phyloP scores from a whole-genome alignment of 1,284 basidiomycete species.

The Sporisorium graminicola region DNA sequence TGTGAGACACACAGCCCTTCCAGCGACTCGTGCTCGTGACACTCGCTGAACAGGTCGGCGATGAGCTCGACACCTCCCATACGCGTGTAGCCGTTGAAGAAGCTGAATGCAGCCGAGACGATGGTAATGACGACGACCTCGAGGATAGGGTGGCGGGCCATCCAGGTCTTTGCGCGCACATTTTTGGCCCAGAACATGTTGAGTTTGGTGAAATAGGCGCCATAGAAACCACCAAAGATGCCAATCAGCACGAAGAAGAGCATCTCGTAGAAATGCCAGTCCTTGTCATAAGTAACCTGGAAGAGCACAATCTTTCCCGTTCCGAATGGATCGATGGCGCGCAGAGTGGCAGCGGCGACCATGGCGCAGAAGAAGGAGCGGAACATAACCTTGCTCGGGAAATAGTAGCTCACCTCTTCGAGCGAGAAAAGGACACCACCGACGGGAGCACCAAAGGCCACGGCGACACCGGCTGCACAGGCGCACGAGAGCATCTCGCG shows the following conservation, averaged over 20 bases:
- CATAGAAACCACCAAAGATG: slow-evolving; percentile 81
- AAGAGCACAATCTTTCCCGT: slow-evolving; percentile 74
- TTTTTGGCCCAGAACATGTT: slow-evolving; percentile 80
- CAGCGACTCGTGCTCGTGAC: slow-evolving; percentile 74
- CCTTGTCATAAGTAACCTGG: slow-evolving; percentile 90
- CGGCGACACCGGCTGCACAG: slow-evolving; percentile 79
- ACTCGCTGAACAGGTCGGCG: slow-evolving; percentile 70
- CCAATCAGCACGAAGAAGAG: slow-evolving; percentile 87
- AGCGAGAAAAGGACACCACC: slow-evolving; percentile 75
- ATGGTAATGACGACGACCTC: slow-evolving; percentile 84
- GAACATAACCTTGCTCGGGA: slow-evolving; percentile 70
- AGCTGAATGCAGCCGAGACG: slow-evolving; percentile 75
- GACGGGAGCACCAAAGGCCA: slow-evolving; percentile 65
- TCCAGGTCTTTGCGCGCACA: slow-evolving; percentile 64
- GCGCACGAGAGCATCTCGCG: slow-evolving; percentile 60
- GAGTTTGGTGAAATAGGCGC: slow-evolving; percentile 90
- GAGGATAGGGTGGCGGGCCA: slow-evolving; percentile 77
- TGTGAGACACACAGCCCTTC: slow-evolving; percentile 80
- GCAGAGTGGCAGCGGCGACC: slow-evolving; percentile 65
- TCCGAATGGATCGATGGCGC: slow-evolving; percentile 90
- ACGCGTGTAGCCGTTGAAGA: slow-evolving; percentile 88
- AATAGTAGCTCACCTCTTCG: slow-evolving; percentile 71
- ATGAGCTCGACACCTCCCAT: slow-evolving; percentile 97
- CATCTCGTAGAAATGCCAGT: slow-evolving; percentile 86
- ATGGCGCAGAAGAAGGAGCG: slow-evolving; percentile 67